Evolutionary conservation across 345 rosid species (phyloP), one percentile per base, ranked within the genome.

Genomic region (Aegle marmelos): DNA sequence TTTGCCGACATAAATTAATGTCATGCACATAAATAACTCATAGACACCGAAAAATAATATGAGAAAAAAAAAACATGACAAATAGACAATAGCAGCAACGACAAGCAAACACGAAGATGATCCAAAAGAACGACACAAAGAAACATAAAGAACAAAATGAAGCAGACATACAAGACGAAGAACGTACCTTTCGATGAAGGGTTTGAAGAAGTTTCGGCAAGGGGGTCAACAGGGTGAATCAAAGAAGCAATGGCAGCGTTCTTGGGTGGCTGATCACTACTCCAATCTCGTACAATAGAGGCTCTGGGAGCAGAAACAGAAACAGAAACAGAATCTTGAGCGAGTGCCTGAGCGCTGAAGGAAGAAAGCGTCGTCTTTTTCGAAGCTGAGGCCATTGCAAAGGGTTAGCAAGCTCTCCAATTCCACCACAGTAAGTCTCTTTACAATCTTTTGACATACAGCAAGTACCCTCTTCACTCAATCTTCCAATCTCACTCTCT

Each of bases 321-420:
- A 76, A 53, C 17, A 37, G 79, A 10, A 76, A 41, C 17, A 37
- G 79, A 10, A 22, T 72, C 58, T 67, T 54, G 69, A 66, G 30
- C 28, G 6, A 75, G 24, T 33, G n/a, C 3, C 31, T 34, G 25
- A 72, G 81, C 65, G 33, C 76, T 65, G 58, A 82, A 41, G 37
- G 85, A 72, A 79, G 78, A 67, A 76, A 84, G 85, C 98, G 97
- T 84, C 94, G 94, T 74, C 85, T 85, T 91, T 93, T 93, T 75
- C 98, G 92, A 34, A 92, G 90, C 61, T 93, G 98, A 70, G 98
- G 98, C 94, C 98, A 93, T 95, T 93, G 99, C 70, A 91, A 79
- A 58, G 98, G 98, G 82, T 95, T 95, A 50, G 86, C 89, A 62
- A 90, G 92, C 84, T 84, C 92, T 59, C 97, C 94, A 86, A 92